Base-by-base conservation (phyloP, 108 stramenopile genomes). In the Asterionellopsis glacialis region DNA sequence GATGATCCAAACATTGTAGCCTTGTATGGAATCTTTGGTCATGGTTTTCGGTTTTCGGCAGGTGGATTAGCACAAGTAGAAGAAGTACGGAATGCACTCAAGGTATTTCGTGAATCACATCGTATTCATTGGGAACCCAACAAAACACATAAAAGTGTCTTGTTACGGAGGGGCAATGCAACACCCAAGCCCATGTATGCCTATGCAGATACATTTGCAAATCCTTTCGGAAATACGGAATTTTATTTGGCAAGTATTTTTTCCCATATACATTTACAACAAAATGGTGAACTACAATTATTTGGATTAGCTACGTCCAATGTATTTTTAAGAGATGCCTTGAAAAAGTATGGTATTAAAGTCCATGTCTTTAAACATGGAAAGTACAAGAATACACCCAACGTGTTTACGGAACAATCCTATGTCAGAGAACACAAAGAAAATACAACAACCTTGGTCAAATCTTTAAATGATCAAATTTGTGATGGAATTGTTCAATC, bases 331-430 rank as follows among this genome's bases (percentile, higher is more conserved):
- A 57, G 73, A 9, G 69, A 64, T n/a, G 61, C 70, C 27, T 45
- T 91, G 56, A 62, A 80, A 13, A 83, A 75, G 48, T 86, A 91
- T 66, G 90, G 90, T 21, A 68, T 91, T 21, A 71, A 58, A 18
- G 82, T 68, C 1, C 82, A 91, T 62, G 86, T 91, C 41, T 87
- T 83, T 51, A 87, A 87, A 53, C 90, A 88, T 48, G 90, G 90
- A 25, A 55, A 68, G 16, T 91, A 82, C 70, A 88, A 91, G 72
- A 91, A 81, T 58, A 75, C 80, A 21, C 77, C 86, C 41, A 91
- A 87, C 54, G 39, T 68, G 0, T 79, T 91, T 55, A 81, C 86
- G 0, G 82, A 91, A 50, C 41, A 57, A 0, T 42, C 57, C 33
- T 91, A 75, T 56, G 74, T 69, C 40, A 73, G 63, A 38, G 55